phyloP scores from a whole-genome alignment of 1,284 basidiomycete species.

The Tylopilus sp. region DNA sequence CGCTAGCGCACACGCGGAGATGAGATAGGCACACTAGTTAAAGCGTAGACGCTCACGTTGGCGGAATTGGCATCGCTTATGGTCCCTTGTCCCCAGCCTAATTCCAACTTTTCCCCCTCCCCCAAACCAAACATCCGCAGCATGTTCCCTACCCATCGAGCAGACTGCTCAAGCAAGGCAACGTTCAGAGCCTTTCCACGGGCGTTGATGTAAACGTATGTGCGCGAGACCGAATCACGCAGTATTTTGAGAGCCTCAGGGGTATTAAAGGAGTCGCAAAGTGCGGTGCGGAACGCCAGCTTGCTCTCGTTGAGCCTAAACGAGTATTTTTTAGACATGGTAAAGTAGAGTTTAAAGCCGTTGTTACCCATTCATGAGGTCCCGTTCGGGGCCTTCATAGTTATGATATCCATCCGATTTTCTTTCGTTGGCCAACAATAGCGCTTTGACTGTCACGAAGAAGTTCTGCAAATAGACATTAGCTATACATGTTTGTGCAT shows the following conservation, averaged over 20 bases:
- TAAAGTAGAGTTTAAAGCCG: constrained; percentile 14
- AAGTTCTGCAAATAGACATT: constrained; percentile 73
- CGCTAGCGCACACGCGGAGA: constrained; percentile 43
- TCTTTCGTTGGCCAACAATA: constrained; percentile 51
- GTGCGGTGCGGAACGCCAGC: constrained; percentile 77
- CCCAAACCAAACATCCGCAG: constrained; percentile 94
- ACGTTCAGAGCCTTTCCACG: constrained; percentile 64
- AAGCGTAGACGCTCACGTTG: constrained; percentile 50
- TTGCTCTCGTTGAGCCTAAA: constrained; percentile 74
- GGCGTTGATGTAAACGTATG: constrained; percentile 84
- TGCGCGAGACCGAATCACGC: constrained; percentile 80
- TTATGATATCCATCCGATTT: constrained; percentile 58
- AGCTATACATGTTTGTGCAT: constrained; percentile 1
- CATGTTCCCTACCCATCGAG: constrained; percentile 87
- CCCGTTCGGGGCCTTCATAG: constrained; percentile 62
- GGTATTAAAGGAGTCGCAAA: constrained; percentile 98
- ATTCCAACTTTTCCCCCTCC: constrained; percentile 64
- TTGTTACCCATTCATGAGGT: constrained; percentile 59
- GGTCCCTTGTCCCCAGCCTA: constrained; percentile 70
- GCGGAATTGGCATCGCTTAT: constrained; percentile 38
- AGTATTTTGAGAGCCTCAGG: constrained; percentile 78
- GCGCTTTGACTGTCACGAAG: constrained; percentile 84
- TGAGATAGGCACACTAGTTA: constrained; percentile 2
- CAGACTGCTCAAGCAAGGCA: constrained; percentile 67
- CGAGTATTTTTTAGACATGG: constrained; percentile 11